Evolutionary conservation across 2,329 filamentous ascomycete species (phyloP).

Genomic region (Myriosclerotinia scirpicola): DNA sequence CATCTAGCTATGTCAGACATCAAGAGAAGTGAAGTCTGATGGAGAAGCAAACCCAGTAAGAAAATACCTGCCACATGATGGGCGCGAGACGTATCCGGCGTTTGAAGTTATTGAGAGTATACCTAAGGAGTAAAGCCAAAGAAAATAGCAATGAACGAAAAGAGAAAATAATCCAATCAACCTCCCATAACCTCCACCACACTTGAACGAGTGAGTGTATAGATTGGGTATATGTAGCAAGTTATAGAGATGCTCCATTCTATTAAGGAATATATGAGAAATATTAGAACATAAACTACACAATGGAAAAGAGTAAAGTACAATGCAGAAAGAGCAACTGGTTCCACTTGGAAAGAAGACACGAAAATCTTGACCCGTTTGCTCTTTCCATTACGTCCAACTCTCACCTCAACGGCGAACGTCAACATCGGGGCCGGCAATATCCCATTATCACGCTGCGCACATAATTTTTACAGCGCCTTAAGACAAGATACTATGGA

Average conservation of each 20-base stretch:
- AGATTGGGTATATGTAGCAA: not conserved
- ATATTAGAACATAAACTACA: not conserved
- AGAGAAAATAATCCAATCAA: not conserved
- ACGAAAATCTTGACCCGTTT: not conserved
- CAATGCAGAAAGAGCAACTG: constrained; percentile 1
- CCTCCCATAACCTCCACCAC: not conserved
- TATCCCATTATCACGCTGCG: not conserved
- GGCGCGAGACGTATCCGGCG: not conserved
- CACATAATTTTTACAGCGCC: not conserved
- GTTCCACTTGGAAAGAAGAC: constrained; percentile 10
- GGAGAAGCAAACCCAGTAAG: constrained; percentile 38
- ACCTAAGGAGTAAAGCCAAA: not conserved
- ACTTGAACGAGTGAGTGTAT: not conserved
- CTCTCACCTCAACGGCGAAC: not conserved
- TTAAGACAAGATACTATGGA: not conserved
- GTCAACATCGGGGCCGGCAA: not conserved
- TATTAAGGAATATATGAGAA: not conserved
- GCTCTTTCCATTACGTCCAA: not conserved
- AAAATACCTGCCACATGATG: constrained; percentile 43
- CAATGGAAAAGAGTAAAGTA: not conserved
- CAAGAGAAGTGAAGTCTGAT: constrained; percentile 50
- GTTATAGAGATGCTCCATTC: not conserved
- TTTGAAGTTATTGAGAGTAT: not conserved
- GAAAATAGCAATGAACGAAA: not conserved
- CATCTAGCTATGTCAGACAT: constrained; percentile 43